These are phyloP conservation scores for Thalassiosira oceanica DNA, from an alignment of 352 stramenopile genomes.

Conservation along the genomic window DNA sequence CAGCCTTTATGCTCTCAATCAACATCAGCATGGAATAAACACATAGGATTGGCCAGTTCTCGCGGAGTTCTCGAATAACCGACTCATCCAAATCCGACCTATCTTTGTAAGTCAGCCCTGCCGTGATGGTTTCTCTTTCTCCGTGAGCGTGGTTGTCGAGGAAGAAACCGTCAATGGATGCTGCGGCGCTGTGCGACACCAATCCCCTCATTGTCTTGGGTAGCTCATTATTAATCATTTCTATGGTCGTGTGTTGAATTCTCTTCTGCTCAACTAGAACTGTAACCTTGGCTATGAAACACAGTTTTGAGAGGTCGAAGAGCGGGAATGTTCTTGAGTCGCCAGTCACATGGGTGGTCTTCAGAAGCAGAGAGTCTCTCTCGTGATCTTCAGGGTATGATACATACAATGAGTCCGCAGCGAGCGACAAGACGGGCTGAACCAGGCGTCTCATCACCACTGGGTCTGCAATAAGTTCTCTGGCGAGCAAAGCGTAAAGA, in stretches of 20 bases:
- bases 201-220: constrained; percentile 36
- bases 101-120: constrained; percentile 48
- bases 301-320: constrained; percentile 50
- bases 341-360: constrained; percentile 35
- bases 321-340: constrained; percentile 42
- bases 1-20: constrained; percentile 29
- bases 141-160: constrained; percentile 24
- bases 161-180: constrained; percentile 71
- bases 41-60: constrained; percentile 53
- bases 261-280: constrained; percentile 24
- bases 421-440: constrained; percentile 43
- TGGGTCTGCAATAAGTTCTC: constrained; percentile 58
- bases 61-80: constrained; percentile 43
- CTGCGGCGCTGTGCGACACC: constrained; percentile 50
- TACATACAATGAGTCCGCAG: constrained; percentile 47
- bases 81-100: constrained; percentile 56
- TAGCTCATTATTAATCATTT: constrained; percentile 24
- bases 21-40: constrained; percentile 43
- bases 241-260: constrained; percentile 19
- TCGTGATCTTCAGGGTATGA: constrained; percentile 14
- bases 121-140: not conserved
- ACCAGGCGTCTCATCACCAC: constrained; percentile 61
- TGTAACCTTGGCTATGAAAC: constrained; percentile 31
- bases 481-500: constrained; percentile 57
- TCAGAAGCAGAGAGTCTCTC: constrained; percentile 19